Evolutionary conservation across 805 yeast species (phyloP).

Genomic region (Wickerhamia fluorescens): DNA sequence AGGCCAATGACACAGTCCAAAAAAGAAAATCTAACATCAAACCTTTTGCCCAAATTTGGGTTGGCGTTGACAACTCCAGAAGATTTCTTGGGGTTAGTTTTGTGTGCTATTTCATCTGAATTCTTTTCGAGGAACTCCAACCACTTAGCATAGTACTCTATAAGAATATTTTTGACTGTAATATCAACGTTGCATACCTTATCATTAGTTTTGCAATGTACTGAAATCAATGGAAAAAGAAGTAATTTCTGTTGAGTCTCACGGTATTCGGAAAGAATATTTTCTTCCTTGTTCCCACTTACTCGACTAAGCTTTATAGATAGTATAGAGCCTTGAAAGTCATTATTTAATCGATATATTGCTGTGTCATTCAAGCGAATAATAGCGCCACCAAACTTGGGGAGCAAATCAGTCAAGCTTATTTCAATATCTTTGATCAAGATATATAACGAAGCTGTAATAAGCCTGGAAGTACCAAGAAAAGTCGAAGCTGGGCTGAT

Average conservation of each 20-base stretch:
- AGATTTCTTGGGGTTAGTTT: not conserved
- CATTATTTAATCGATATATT: conserved; percentile 13
- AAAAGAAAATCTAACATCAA: conserved; percentile 29
- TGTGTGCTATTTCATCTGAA: not conserved
- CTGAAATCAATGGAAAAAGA: conserved; percentile 20
- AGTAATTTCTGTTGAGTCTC: too few species aligned
- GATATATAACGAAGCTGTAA: conserved; percentile 33
- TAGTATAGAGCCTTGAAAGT: conserved; percentile 17
- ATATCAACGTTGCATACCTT: conserved; percentile 32
- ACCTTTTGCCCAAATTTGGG: conserved; percentile 4
- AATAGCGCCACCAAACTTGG: conserved; percentile 21
- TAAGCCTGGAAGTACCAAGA: conserved; percentile 23
- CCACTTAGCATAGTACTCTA: conserved; percentile 61
- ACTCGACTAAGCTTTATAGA: conserved; percentile 9
- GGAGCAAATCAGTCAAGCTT: conserved; percentile 10
- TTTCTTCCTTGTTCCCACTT: conserved; percentile 2
- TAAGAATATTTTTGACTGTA: conserved; percentile 37
- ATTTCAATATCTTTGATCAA: conserved; percentile 13
- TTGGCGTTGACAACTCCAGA: not conserved
- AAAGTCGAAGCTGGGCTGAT: conserved; percentile 3
- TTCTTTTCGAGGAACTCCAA: conserved; percentile 33
- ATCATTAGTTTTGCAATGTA: conserved; percentile 15
- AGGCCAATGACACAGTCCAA: conserved; percentile 55
- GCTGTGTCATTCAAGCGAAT: conserved; percentile 9
- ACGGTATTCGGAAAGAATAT: conserved; percentile 16